phyloP scores from a whole-genome alignment of 2,329 filamentous ascomycete genomes.

The Verticillium klebahnii region DNA sequence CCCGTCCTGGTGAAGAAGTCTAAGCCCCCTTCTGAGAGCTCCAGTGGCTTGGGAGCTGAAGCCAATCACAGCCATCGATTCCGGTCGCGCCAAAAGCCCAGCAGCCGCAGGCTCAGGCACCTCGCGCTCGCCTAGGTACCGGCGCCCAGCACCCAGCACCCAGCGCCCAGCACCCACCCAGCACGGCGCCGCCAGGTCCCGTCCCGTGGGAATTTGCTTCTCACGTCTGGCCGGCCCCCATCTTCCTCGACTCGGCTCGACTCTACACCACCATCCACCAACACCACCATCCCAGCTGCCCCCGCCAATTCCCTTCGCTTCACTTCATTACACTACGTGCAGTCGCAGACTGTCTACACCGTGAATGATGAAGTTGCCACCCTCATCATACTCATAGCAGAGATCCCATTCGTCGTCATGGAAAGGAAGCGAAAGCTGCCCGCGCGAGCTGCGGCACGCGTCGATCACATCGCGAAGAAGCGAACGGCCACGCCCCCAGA shows the following conservation, averaged over 20 bases:
- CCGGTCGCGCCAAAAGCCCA: background rate
- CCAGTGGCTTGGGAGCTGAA: background rate
- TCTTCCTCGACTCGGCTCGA: background rate
- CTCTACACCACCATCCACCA: background rate
- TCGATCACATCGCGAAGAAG: slow-evolving; percentile 57
- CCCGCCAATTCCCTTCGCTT: background rate
- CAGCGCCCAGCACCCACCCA: background rate
- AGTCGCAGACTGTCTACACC: background rate
- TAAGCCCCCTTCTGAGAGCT: background rate
- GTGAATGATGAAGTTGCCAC: slow-evolving; percentile 1
- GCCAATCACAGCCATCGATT: background rate
- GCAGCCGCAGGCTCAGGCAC: background rate
- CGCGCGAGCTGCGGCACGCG: slow-evolving; percentile 55
- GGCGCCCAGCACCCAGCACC: background rate
- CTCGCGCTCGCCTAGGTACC: background rate
- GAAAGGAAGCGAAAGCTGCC: slow-evolving; percentile 64
- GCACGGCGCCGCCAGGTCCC: background rate
- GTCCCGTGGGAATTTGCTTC: background rate
- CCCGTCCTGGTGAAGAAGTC: background rate
- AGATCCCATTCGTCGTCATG: slow-evolving; percentile 33
- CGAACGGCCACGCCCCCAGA: slow-evolving; percentile 53
- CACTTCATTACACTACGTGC: background rate
- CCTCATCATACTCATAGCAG: slow-evolving; percentile 8
- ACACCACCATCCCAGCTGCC: background rate
- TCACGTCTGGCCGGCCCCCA: background rate